Base-by-base conservation (phyloP, 371 early-diverging fungal species). In the Vittaforma corneae region DNA sequence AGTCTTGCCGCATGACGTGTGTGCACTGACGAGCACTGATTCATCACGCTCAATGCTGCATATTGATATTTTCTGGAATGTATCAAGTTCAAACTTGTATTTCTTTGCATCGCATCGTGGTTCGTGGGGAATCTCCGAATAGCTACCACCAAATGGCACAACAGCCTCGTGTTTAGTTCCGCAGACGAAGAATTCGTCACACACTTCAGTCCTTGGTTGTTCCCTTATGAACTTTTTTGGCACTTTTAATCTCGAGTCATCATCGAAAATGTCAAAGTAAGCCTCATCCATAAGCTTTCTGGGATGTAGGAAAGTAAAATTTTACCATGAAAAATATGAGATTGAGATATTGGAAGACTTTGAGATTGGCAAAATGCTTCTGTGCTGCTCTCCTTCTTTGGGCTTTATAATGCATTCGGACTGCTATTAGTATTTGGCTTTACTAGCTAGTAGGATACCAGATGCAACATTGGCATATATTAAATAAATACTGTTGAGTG, bases 1-100 rank as follows among this genome's bases (percentile, higher is more conserved):
- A 0, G 99, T 98, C 78, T 98, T 98, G 64, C 99, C 99, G 16
- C 97, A 95, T 24, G 88, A 88, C 0, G 99, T 98, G 68, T 98
- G 99, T 0, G 99, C 99, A 60, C 89, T 85, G 0, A 98, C 97
- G 50, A 98, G 77, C 0, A 96, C 93, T 16, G 90, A 90, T 77
- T 97, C 96, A 62, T 88, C 86, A 46, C 93, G 82, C 69, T 96
- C 88, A 47, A 98, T 90, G 37, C 88, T 87, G 59, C 82, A 80
- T 2, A 95, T 85, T 3, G 94, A 83, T 1, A 90, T 86, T 59
- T 86, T 83, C 74, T 98, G 97, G 83, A 98, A 98, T 40, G 91
- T 91, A 85, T 98, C 99, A 53, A 98, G 82, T 20, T 85, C 84
- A 79, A 94, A 96, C 5, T 87, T 86, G 72, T 93, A 98, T 0